These are phyloP conservation scores for Atkinsonella texensis DNA, from an alignment of 2,329 filamentous ascomycete species.

Conservation along the genomic window DNA sequence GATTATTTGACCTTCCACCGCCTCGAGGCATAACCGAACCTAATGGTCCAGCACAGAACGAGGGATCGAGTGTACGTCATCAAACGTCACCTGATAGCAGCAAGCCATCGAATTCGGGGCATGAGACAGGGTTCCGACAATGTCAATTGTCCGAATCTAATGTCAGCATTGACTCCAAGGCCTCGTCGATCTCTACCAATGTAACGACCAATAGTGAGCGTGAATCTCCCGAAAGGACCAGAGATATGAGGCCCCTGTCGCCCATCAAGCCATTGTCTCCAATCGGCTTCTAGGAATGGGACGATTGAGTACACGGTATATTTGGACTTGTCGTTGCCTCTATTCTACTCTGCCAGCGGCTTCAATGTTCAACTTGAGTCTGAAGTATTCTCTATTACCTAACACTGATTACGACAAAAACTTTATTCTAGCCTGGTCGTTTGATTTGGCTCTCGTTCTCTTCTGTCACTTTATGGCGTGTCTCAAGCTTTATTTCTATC, in stretches of 20 bases:
- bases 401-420: constrained; percentile 2
- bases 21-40: constrained; percentile 35
- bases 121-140: constrained; percentile 30
- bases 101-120: constrained; percentile 31
- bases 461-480: background rate
- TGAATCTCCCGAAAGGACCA: constrained; percentile 14
- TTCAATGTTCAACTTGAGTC: too few relatives aligned
- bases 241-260: constrained; percentile 44
- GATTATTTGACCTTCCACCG: constrained; percentile 44
- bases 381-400: constrained; percentile 2
- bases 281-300: constrained; percentile 36
- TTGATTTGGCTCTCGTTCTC: background rate
- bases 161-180: constrained; percentile 30
- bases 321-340: constrained; percentile 3
- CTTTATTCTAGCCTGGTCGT: background rate
- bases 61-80: constrained; percentile 9
- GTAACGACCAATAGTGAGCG: constrained; percentile 32
- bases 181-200: constrained; percentile 32
- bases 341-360: constrained; percentile 4
- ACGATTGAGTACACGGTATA: background rate
- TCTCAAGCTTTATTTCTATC: background rate
- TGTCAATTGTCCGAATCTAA: constrained; percentile 28
- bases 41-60: constrained; percentile 15
- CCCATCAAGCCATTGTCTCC: constrained; percentile 56
- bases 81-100: constrained; percentile 54